These are phyloP conservation scores for Xylaria sp. DNA, from an alignment of 2,329 filamentous ascomycete species.

Conservation along the genomic window DNA sequence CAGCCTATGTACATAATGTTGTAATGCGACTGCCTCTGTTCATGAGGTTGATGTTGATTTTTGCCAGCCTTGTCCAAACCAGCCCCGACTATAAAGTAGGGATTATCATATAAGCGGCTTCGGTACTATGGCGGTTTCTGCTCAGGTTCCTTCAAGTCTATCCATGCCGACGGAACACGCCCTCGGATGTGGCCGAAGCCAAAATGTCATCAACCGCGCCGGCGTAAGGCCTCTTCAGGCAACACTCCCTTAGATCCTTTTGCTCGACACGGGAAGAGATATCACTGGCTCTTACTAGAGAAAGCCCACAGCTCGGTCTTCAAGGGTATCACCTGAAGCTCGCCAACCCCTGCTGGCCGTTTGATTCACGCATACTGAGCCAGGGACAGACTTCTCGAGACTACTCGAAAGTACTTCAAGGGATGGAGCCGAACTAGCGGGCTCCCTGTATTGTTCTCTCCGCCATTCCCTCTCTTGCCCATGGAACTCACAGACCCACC, in stretches of 20 bases:
- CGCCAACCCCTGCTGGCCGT: slow-evolving; percentile 39
- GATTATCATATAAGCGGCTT: slow-evolving; percentile 20
- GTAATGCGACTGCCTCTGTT: neutral
- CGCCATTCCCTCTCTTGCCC: slow-evolving; percentile 34
- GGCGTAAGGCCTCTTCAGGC: slow-evolving; percentile 39
- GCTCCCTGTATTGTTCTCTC: slow-evolving; percentile 39
- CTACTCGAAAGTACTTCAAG: slow-evolving; percentile 40
- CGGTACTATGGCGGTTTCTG: neutral
- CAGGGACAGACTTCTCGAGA: slow-evolving; percentile 40
- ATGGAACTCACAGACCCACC: slow-evolving; percentile 41
- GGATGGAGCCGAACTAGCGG: slow-evolving; percentile 41
- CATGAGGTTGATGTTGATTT: neutral
- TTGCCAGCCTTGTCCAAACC: slow-evolving; percentile 6
- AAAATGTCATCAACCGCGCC: slow-evolving; percentile 28
- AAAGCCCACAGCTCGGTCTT: slow-evolving; percentile 40
- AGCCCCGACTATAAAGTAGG: neutral
- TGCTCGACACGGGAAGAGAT: slow-evolving; percentile 33
- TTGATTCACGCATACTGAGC: slow-evolving; percentile 40
- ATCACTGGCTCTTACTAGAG: slow-evolving; percentile 39
- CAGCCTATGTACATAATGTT: slow-evolving; percentile 5
- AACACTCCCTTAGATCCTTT: slow-evolving; percentile 37
- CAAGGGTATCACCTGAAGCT: slow-evolving; percentile 41
- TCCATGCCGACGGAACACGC: slow-evolving; percentile 11
- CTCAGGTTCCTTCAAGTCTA: slow-evolving; percentile 6
- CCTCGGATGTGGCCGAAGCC: slow-evolving; percentile 34